Conservation (phyloP, 768 basidiomycete genomes). For the Austroboletus eburneus region DNA sequence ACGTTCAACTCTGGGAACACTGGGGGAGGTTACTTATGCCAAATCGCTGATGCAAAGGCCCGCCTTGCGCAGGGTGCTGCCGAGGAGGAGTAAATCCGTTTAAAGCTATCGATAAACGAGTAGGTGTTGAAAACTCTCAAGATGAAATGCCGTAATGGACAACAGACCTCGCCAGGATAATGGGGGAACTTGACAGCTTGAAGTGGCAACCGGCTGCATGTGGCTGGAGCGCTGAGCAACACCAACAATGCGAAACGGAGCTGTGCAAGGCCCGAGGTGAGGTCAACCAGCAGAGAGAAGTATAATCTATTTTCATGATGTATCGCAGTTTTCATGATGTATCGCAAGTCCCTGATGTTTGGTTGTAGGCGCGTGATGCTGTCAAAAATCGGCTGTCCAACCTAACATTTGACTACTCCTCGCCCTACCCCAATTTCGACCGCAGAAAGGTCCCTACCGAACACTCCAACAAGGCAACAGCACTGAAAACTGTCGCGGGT, state of each 20-base stretch:
- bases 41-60: constrained; percentile 80
- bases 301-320: too few relatives aligned
- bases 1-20: constrained; percentile 60
- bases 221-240: constrained; percentile 77
- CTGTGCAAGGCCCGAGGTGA: constrained; percentile 49
- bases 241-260: constrained; percentile 51
- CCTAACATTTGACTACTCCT: constrained; percentile 79
- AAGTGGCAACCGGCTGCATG: constrained; percentile 49
- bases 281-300: constrained; percentile 61
- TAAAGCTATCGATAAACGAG: constrained; percentile 71
- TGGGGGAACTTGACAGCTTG: constrained; percentile 53
- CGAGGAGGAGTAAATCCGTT: constrained; percentile 78
- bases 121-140: constrained; percentile 76
- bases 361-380: constrained; percentile 57
- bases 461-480: constrained; percentile 78
- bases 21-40: constrained; percentile 94
- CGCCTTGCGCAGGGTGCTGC: constrained; percentile 72
- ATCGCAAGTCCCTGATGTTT: constrained; percentile 7
- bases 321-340: background rate
- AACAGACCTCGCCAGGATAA: constrained; percentile 60
- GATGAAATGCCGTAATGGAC: constrained; percentile 64
- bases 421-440: constrained; percentile 79
- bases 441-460: constrained; percentile 65
- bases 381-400: constrained; percentile 62
- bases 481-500: constrained; percentile 90